Base-by-base conservation (phyloP, 2,329 filamentous ascomycete genomes). In the Cadophora sp. region DNA sequence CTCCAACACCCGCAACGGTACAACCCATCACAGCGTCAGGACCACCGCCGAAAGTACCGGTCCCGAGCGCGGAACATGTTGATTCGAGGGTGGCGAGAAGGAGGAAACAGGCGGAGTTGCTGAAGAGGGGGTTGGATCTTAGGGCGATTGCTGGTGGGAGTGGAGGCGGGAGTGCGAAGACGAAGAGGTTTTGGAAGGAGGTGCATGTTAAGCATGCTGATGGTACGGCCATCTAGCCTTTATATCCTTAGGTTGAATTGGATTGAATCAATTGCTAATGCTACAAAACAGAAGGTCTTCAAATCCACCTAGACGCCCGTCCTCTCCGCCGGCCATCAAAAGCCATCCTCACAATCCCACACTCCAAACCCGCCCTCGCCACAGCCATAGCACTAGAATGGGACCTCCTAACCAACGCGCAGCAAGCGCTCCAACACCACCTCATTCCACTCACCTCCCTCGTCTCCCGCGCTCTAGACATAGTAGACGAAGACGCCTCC, bases 381-480 rank as follows among this genome's bases (percentile, higher is more conserved):
- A 85, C 89, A 53, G 92, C 93, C 65, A 89, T 99, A 70, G 96
- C 95, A 3, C 81, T 96, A 53, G 96, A 99, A 82, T 99, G 96
- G 96, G 94, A 97, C 78, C 84, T 91, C 59, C 85, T 99, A 68
- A 85, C 89, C 27, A 92, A 91, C 16, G 89, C 91, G 2, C 90
- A 94, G 76, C 93, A 98, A 80, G 93, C 94, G 0, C 86, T 94
- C 47, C 92, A 91, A 78, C 88, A 92, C 67, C 93, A 98, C 80
- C 87, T 96, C 58, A 95, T 97, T 72, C 96, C 96, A 16, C 83
- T 99, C 70, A 98, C 94, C 2, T 94, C 93, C 58, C 86, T 97
- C 18, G 84, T 90, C 24, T 93, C 93, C 70, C 90, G 96, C 55
- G 95, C 94, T 0, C 79, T 95, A 36, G 95, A 98, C 76, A 92